A percentile compares a stretch with the other conserved stretches of the same genome.
phyloP scores from a whole-genome alignment of 202 grass and related monocot genomes.

The Dendrocalamus latiflorus region DNA sequence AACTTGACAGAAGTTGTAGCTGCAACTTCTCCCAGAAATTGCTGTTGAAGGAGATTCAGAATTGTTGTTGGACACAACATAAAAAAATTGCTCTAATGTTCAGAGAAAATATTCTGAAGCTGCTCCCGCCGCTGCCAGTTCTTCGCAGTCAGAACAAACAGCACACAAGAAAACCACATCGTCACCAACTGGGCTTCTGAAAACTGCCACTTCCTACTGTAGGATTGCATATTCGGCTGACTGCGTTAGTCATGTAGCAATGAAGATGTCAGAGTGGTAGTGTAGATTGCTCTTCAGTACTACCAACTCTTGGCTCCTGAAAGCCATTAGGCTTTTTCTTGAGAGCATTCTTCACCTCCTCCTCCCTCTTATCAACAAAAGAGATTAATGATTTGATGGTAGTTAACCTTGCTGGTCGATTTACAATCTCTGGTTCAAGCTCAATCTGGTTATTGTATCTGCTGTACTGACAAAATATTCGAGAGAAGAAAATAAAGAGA shows the following conservation, averaged over 20 bases:
- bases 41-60: neutral
- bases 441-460: constrained; percentile 53
- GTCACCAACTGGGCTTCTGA: too few relatives aligned
- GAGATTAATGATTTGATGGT: constrained; percentile 68
- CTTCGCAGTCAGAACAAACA: too few relatives aligned
- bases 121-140: neutral
- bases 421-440: constrained; percentile 37
- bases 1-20: constrained; percentile 19
- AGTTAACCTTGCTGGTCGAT: constrained; percentile 42
- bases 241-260: neutral
- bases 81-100: neutral
- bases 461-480: constrained; percentile 75
- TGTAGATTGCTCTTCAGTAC: constrained; percentile 19
- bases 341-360: constrained; percentile 63
- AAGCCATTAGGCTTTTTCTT: constrained; percentile 62
- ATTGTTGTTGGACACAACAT: neutral
- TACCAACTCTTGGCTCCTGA: constrained; percentile 17
- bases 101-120: neutral
- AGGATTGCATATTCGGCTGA: neutral
- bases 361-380: constrained; percentile 88
- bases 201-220: constrained; percentile 24
- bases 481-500: constrained; percentile 62
- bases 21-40: constrained; percentile 14
- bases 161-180: too few relatives aligned
- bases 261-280: constrained; percentile 14